phyloP scores from a whole-genome alignment of 768 basidiomycete species.

The Ramaria rubella region DNA sequence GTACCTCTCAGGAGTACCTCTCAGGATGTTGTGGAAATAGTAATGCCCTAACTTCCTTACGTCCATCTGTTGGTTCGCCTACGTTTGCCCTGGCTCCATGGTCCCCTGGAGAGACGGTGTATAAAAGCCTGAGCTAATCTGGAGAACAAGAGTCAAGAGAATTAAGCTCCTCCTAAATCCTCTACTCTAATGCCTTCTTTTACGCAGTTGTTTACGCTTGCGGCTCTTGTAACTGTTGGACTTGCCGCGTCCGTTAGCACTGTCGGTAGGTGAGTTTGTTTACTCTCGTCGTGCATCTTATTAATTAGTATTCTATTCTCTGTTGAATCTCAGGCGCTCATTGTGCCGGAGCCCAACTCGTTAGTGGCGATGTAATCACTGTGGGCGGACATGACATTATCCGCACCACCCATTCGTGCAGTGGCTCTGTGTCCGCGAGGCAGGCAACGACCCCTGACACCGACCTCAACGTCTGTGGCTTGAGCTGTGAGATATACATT shows the following conservation, averaged over 20 bases:
- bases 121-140: conserved; percentile 1
- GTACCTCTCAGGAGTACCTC: conserved; percentile 2
- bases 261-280: background rate
- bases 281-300: background rate
- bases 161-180: background rate
- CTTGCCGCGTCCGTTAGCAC: background rate
- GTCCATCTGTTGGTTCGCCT: background rate
- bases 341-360: background rate
- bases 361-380: background rate
- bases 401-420: conserved; percentile 1
- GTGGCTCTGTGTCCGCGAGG: background rate
- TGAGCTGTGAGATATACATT: background rate
- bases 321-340: background rate
- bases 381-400: background rate
- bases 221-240: background rate
- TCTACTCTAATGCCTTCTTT: background rate
- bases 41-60: background rate
- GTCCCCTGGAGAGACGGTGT: background rate
- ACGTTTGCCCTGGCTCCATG: background rate
- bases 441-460: background rate
- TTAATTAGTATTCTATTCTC: background rate
- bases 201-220: background rate
- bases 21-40: background rate
- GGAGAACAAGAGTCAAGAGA: background rate
- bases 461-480: background rate